These are phyloP conservation scores for Fusarium praegraminearum DNA, from an alignment of 2,329 filamentous ascomycete species.

Conservation along the genomic window DNA sequence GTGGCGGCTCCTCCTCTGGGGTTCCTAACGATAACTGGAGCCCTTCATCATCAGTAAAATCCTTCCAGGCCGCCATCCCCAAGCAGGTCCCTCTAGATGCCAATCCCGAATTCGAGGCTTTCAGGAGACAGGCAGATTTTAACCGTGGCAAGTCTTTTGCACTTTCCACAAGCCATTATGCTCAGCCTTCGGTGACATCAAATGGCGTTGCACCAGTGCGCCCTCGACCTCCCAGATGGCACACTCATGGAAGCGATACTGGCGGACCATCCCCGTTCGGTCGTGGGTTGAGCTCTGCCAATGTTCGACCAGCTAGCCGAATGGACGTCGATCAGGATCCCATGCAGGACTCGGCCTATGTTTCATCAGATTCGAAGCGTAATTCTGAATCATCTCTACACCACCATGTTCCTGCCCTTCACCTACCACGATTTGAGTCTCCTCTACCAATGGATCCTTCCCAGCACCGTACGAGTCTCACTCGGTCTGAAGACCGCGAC, in stretches of 20 bases:
- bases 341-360: constrained; percentile 65
- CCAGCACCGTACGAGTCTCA: constrained; percentile 49
- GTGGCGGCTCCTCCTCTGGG: constrained; percentile 71
- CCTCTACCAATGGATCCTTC: constrained; percentile 50
- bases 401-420: constrained; percentile 55
- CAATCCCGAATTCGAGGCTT: constrained; percentile 86
- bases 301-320: constrained; percentile 42
- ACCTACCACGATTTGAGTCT: constrained; percentile 59
- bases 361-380: constrained; percentile 66
- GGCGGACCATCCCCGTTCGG: constrained; percentile 52
- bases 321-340: constrained; percentile 62
- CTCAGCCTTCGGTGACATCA: constrained; percentile 49
- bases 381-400: constrained; percentile 62
- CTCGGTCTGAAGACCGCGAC: constrained; percentile 63
- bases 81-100: constrained; percentile 77
- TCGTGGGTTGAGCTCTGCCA: constrained; percentile 41
- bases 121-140: constrained; percentile 77
- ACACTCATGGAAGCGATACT: constrained; percentile 62
- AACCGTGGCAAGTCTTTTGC: constrained; percentile 63
- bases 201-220: constrained; percentile 50
- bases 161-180: constrained; percentile 62
- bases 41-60: constrained; percentile 76
- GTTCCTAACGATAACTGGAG: constrained; percentile 81
- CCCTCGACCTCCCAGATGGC: constrained; percentile 60
- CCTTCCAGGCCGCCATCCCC: constrained; percentile 75